Evolutionary conservation across 2,329 filamentous ascomycete species (phyloP).

Genomic region (Colletotrichum lupini): DNA sequence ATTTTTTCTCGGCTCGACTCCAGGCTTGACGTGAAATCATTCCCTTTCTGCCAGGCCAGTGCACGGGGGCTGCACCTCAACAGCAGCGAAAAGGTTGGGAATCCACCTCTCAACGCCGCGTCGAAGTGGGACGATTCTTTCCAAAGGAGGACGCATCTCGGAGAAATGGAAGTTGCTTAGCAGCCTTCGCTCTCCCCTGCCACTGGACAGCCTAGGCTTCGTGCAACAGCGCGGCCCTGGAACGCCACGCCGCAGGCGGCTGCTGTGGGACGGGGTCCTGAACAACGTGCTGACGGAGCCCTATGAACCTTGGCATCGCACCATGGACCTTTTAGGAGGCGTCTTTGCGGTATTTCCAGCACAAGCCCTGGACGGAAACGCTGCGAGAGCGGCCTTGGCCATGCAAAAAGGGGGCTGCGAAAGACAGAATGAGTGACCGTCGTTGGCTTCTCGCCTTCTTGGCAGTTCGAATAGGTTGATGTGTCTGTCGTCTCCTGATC

Average conservation of each 20-base stretch:
- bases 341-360: neutral
- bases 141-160: neutral
- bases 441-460: neutral
- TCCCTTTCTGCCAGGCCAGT: neutral
- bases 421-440: neutral
- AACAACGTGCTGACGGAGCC: constrained; percentile 24
- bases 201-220: constrained; percentile 14
- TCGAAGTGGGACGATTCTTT: constrained; percentile 24
- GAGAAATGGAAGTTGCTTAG: constrained; percentile 33
- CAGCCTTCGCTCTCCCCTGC: neutral
- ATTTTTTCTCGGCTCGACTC: neutral
- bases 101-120: constrained; percentile 19
- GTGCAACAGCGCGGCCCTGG: constrained; percentile 7
- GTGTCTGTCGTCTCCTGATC: neutral
- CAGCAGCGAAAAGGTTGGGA: constrained; percentile 22
- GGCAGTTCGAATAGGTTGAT: neutral
- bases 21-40: neutral
- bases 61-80: constrained; percentile 2
- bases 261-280: constrained; percentile 9
- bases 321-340: neutral
- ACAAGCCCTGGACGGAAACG: neutral
- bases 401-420: neutral
- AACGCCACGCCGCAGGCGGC: constrained; percentile 15
- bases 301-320: constrained; percentile 24
- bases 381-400: constrained; percentile 20